Conservation (phyloP, 768 basidiomycete species). For the Pleurotus cornucopiae region DNA sequence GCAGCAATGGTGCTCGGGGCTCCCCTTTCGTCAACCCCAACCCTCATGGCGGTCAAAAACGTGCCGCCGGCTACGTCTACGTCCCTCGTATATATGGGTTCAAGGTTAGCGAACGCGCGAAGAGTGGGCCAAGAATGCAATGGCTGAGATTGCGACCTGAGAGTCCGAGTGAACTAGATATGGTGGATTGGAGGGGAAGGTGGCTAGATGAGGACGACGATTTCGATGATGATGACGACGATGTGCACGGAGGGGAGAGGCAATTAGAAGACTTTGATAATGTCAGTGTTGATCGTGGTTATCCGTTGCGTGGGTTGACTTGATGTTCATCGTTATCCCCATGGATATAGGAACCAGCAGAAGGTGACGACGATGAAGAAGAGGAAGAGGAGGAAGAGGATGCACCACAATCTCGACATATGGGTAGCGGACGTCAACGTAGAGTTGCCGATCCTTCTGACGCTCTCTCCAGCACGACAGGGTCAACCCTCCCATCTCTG, state of each 20-base stretch:
- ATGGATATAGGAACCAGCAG: conserved; percentile 40
- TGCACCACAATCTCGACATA: conserved; percentile 27
- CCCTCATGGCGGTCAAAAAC: conserved; percentile 84
- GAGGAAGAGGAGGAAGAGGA: conserved; percentile 62
- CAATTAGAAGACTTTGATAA: conserved; percentile 88
- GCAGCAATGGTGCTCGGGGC: conserved; percentile 41
- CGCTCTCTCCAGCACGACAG: background rate
- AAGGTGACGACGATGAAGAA: conserved; percentile 51
- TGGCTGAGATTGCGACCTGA: conserved; percentile 91
- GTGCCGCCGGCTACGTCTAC: conserved; percentile 83
- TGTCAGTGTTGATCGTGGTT: conserved; percentile 31
- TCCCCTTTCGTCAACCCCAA: conserved; percentile 83
- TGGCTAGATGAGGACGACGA: conserved; percentile 72
- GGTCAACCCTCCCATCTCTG: conserved; percentile 10
- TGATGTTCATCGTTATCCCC: no score
- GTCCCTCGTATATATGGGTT: conserved; percentile 95
- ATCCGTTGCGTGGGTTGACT: no score
- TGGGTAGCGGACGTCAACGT: conserved; percentile 8
- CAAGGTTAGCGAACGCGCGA: conserved; percentile 92
- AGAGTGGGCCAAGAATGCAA: conserved; percentile 94
- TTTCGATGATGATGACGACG: conserved; percentile 65
- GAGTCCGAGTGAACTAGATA: conserved; percentile 72
- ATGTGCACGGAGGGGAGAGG: conserved; percentile 65
- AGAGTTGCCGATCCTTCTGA: background rate
- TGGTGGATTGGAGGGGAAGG: conserved; percentile 86